Conservation (phyloP, 2,329 filamentous ascomycete species). For the Trichophyton mentagrophytes region DNA sequence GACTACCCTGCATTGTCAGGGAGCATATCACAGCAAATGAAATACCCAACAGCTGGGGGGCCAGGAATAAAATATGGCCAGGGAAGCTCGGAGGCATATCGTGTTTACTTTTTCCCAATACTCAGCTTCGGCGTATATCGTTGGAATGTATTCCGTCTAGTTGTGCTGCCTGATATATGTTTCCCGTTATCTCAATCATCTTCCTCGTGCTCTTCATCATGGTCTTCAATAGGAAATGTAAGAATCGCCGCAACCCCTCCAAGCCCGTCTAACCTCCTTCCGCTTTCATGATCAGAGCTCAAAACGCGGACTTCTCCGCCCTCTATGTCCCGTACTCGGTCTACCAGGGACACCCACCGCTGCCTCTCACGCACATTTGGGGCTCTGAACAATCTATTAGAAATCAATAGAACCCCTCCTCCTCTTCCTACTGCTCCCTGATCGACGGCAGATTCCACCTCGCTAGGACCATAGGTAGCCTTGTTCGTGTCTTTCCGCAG, state of each 20-base stretch:
- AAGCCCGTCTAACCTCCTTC: slow-evolving; percentile 66
- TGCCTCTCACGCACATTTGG: slow-evolving; percentile 64
- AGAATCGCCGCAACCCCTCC: slow-evolving; percentile 82
- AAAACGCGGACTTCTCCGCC: slow-evolving; percentile 82
- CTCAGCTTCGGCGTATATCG: not conserved
- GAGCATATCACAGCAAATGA: not conserved
- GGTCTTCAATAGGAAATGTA: slow-evolving; percentile 73
- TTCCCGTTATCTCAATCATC: slow-evolving; percentile 13
- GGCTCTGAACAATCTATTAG: slow-evolving; percentile 74
- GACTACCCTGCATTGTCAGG: not conserved
- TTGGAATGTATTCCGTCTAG: not conserved
- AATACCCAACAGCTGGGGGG: no score
- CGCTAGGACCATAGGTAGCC: slow-evolving; percentile 77
- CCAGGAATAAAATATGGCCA: not conserved
- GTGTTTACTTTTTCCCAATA: not conserved
- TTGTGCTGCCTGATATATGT: not conserved
- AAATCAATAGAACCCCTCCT: slow-evolving; percentile 73
- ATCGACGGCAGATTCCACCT: slow-evolving; percentile 69
- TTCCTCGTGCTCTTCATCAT: slow-evolving; percentile 56
- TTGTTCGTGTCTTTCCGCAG: slow-evolving; percentile 74
- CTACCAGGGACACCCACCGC: slow-evolving; percentile 73
- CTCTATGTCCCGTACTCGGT: slow-evolving; percentile 65
- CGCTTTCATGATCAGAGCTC: slow-evolving; percentile 89
- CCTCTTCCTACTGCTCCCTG: slow-evolving; percentile 81
- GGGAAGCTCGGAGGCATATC: not conserved